These are phyloP conservation scores for Eucalyptus viminalis DNA, from an alignment of 345 rosid species.

Conservation along the genomic window DNA sequence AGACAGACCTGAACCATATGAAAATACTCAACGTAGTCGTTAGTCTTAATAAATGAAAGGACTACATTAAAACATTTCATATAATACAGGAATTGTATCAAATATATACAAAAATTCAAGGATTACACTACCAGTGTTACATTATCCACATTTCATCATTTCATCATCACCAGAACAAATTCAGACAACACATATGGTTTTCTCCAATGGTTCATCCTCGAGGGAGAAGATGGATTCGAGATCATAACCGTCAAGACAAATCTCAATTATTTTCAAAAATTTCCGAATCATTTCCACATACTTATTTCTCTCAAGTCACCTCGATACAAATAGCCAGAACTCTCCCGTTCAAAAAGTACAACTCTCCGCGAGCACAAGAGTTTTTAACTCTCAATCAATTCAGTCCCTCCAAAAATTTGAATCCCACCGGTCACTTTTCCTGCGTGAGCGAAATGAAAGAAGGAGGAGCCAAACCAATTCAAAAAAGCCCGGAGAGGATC, in stretches of 20 bases:
- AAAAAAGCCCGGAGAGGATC: neutral
- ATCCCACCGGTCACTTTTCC: neutral
- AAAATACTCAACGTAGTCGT: rapidly evolving
- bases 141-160: no score
- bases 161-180: rapidly evolving
- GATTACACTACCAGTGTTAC: rapidly evolving
- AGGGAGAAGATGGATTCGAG: neutral
- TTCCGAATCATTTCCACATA: rapidly evolving
- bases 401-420: neutral
- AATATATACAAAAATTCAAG: rapidly evolving
- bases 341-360: neutral
- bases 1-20: rapidly evolving
- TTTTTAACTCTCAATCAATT: neutral
- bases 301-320: rapidly evolving
- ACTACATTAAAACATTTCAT: no score
- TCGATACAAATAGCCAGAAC: no score
- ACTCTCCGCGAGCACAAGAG: neutral
- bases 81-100: no score
- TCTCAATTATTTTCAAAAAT: no score
- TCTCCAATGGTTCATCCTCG: rapidly evolving
- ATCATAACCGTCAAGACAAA: rapidly evolving
- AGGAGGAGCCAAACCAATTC: neutral
- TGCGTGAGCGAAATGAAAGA: neutral
- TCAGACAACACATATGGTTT: rapidly evolving
- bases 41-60: no score